These are phyloP conservation scores for Rhodotorula sp. DNA, from an alignment of 1,284 basidiomycete genomes.

Conservation along the genomic window DNA sequence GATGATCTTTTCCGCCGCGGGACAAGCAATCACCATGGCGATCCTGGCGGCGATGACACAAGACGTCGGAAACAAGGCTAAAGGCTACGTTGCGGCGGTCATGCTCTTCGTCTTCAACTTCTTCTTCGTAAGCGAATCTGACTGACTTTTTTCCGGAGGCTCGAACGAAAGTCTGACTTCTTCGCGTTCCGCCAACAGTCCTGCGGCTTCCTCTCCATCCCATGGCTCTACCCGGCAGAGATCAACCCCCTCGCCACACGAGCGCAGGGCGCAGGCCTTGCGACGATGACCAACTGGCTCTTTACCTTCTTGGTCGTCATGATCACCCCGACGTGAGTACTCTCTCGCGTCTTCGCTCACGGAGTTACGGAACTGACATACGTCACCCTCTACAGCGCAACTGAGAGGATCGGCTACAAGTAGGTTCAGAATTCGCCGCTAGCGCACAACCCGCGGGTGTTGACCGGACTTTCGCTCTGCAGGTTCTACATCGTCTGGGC, in stretches of 20 bases:
- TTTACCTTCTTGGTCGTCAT: constrained; percentile 2
- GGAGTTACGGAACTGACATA: neutral
- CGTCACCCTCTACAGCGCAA: neutral
- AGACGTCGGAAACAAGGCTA: neutral
- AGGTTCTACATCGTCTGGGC: constrained; percentile 40
- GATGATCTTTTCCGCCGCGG: neutral
- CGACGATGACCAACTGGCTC: neutral
- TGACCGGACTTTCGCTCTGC: neutral
- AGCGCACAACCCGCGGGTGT: neutral
- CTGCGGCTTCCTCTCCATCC: constrained; percentile 3
- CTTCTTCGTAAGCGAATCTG: neutral
- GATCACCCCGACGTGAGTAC: neutral
- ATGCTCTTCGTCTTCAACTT: constrained; percentile 11
- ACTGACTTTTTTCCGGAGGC: neutral
- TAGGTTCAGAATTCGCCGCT: no score
- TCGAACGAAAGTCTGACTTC: neutral
- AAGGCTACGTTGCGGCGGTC: neutral
- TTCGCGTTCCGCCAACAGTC: neutral
- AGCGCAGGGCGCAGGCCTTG: neutral
- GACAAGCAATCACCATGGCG: neutral
- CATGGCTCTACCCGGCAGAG: constrained; percentile 7
- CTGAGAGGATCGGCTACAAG: neutral
- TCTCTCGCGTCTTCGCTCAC: neutral
- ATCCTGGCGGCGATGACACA: neutral
- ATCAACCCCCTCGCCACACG: neutral